Evolutionary conservation across 2,329 filamentous ascomycete genomes (phyloP).

Genomic region (Aspergillus arachidicola): DNA sequence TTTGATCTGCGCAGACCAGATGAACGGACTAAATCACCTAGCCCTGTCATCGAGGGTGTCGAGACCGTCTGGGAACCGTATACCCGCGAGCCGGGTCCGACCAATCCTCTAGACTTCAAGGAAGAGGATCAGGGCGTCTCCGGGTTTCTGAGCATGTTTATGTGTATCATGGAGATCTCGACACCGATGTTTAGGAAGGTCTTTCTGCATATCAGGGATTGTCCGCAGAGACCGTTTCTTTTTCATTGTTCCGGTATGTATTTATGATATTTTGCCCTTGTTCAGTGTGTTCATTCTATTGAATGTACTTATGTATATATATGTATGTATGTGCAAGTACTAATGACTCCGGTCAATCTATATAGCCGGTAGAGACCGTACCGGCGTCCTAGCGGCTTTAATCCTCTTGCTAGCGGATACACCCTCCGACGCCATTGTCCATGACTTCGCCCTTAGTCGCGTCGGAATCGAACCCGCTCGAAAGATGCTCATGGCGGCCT

Average conservation of each 20-base stretch:
- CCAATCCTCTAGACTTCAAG: slow-evolving; percentile 33
- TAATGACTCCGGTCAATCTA: no score
- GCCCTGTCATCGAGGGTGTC: slow-evolving; percentile 56
- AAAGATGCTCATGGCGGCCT: slow-evolving; percentile 20
- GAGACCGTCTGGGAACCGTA: slow-evolving; percentile 53
- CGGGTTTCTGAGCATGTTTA: slow-evolving; percentile 67
- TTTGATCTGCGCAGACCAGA: slow-evolving; percentile 68
- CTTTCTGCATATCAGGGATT: slow-evolving; percentile 58
- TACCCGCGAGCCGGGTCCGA: slow-evolving; percentile 53
- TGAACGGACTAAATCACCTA: slow-evolving; percentile 45
- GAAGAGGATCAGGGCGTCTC: slow-evolving; percentile 61
- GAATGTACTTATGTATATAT: no score
- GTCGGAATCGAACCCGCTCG: slow-evolving; percentile 28
- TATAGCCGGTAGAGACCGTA: slow-evolving; percentile 77
- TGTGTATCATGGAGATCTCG: slow-evolving; percentile 67
- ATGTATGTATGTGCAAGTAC: no score
- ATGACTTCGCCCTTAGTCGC: slow-evolving; percentile 61
- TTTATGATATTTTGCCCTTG: no score
- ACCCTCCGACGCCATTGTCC: slow-evolving; percentile 58
- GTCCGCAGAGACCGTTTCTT: slow-evolving; percentile 55
- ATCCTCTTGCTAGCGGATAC: slow-evolving; percentile 66
- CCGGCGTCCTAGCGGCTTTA: slow-evolving; percentile 70
- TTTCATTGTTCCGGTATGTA: slow-evolving; percentile 61
- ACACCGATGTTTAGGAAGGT: slow-evolving; percentile 62
- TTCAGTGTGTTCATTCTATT: not conserved